Percentiles rank a stretch among this genome's conserved stretches.
Evolutionary conservation across 768 basidiomycete genomes (phyloP).

Genomic region (Lentinula aciculospora): DNA sequence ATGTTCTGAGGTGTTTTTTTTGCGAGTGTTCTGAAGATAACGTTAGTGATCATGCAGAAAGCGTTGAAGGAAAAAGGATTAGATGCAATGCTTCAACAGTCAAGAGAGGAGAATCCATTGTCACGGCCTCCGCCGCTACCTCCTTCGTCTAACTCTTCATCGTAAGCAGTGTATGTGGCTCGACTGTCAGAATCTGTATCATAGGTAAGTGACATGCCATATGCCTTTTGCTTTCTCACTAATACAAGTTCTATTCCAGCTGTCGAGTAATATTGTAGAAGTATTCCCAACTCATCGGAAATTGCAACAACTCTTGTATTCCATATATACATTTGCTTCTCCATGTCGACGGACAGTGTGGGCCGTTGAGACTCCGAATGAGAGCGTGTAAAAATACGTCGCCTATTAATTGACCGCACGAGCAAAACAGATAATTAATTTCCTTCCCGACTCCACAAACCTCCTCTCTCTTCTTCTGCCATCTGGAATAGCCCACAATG

Average conservation of each 20-base stretch:
- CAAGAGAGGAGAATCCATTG: conserved; percentile 74
- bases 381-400: background rate
- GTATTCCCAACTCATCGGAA: background rate
- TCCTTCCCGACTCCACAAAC: background rate
- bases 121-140: conserved; percentile 49
- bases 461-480: conserved; percentile 10
- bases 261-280: background rate
- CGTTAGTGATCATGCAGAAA: conserved; percentile 38
- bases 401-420: background rate
- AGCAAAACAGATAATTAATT: background rate
- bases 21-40: background rate
- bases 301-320: too few species aligned
- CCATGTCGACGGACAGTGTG: too few species aligned
- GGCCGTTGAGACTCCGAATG: background rate
- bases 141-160: background rate
- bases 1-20: conserved; percentile 18
- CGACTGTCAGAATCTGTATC: background rate
- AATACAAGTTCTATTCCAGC: background rate
- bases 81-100: conserved; percentile 70
- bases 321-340: too few species aligned
- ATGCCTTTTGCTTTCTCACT: background rate
- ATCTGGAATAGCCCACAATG: conserved; percentile 37
- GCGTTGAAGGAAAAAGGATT: conserved; percentile 78
- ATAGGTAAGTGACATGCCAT: background rate
- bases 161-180: background rate